Conservation (phyloP, 1,284 basidiomycete species). For the Trametes sp. region DNA sequence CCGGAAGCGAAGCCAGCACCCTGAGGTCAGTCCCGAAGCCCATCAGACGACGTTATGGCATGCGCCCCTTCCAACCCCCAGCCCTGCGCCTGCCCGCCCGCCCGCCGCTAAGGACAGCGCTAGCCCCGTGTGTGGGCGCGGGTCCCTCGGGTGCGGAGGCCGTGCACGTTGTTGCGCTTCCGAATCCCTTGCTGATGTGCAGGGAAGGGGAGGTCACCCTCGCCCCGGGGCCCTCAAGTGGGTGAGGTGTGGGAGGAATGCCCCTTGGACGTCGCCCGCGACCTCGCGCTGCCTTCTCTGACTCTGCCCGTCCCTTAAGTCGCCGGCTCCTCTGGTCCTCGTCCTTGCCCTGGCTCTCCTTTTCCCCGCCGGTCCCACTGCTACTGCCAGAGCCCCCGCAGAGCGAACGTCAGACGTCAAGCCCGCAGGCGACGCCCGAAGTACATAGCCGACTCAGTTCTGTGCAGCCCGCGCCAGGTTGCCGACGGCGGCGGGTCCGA, state of each 20-base stretch:
- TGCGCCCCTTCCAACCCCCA: conserved; percentile 5
- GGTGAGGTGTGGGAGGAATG: neutral
- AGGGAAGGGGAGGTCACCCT: neutral
- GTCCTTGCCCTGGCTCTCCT: neutral
- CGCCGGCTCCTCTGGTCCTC: neutral
- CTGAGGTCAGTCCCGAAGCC: neutral
- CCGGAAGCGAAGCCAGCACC: conserved; percentile 4
- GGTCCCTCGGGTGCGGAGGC: neutral
- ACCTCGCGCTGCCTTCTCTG: conserved; percentile 1
- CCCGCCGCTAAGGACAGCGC: neutral
- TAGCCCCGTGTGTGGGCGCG: neutral
- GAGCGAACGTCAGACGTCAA: neutral
- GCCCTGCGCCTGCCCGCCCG: neutral
- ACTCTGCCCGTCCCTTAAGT: neutral
- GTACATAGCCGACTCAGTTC: too few relatives aligned
- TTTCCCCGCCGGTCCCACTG: too few relatives aligned
- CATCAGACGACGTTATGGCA: conserved; percentile 15
- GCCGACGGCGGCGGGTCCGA: conserved; percentile 11
- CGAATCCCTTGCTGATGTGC: too few relatives aligned
- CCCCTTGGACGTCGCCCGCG: neutral
- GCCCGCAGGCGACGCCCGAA: neutral
- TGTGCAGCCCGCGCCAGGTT: neutral
- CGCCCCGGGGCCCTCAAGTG: neutral
- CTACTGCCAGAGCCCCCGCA: neutral
- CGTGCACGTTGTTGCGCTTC: too few relatives aligned